Evolutionary conservation across 768 basidiomycete species (phyloP).

Genomic region (Lactarius pseudohatsudake): DNA sequence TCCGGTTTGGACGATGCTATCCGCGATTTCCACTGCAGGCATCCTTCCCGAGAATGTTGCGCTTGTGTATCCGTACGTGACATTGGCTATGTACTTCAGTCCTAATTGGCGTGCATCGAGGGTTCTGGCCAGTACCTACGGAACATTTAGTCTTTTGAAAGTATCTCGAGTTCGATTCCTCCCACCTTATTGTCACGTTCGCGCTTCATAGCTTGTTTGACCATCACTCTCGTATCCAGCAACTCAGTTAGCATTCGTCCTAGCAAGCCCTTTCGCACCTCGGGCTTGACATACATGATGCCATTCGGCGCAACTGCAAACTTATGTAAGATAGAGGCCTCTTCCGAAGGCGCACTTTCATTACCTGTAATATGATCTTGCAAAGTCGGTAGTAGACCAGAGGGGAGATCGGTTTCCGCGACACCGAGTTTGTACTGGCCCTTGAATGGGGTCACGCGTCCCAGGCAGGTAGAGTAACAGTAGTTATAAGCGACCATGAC

Average conservation of each 20-base stretch:
- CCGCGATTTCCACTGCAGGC: conserved; percentile 98
- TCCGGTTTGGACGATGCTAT: conserved; percentile 96
- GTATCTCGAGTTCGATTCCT: conserved; percentile 9
- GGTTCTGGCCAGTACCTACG: conserved; percentile 67
- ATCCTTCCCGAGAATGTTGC: conserved; percentile 95
- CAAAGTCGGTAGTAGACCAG: conserved; percentile 66
- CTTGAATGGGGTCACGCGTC: conserved; percentile 83
- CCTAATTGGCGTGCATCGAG: conserved; percentile 91
- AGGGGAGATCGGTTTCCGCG: conserved; percentile 62
- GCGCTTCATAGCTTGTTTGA: conserved; percentile 94
- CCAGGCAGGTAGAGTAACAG: conserved; percentile 95
- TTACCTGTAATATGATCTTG: conserved; percentile 76
- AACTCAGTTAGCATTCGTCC: conserved; percentile 91
- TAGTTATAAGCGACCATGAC: conserved; percentile 99
- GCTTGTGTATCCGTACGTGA: conserved; percentile 94
- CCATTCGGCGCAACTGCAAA: conserved; percentile 88
- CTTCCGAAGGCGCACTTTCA: conserved; percentile 24
- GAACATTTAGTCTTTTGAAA: background rate
- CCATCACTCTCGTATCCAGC: conserved; percentile 95
- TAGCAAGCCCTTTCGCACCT: conserved; percentile 80
- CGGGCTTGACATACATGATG: conserved; percentile 86
- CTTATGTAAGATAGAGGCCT: background rate
- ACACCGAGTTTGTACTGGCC: conserved; percentile 89
- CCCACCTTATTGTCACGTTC: conserved; percentile 71
- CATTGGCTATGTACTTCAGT: conserved; percentile 91